Percentiles rank a stretch among this genome's conserved stretches.
Conservation (phyloP, 306 rosid species). For the Leucaena leucocephala region DNA sequence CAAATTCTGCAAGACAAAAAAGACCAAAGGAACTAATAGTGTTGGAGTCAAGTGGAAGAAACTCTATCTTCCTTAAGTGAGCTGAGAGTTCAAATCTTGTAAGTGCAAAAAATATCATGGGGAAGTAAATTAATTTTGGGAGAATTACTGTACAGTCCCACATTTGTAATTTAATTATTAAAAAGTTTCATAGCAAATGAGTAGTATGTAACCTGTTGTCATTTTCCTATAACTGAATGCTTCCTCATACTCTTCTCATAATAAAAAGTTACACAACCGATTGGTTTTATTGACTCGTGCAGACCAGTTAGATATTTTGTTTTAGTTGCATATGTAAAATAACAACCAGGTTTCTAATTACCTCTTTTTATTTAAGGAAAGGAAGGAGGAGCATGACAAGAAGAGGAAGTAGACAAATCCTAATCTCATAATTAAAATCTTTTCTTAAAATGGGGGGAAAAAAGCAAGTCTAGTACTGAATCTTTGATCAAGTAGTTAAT, state of each 20-base stretch:
- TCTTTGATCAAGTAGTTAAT: background rate
- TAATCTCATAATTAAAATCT: background rate
- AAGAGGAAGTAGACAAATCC: background rate
- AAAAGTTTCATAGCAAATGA: too few relatives aligned
- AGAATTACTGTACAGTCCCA: too few relatives aligned
- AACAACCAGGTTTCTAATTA: background rate
- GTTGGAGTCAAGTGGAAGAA: background rate
- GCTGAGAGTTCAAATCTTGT: background rate
- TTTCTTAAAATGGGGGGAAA: too few relatives aligned
- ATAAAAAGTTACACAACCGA: background rate
- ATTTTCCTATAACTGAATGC: background rate
- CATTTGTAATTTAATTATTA: too few relatives aligned
- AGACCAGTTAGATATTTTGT: background rate
- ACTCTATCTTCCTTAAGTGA: background rate
- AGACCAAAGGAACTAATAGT: background rate
- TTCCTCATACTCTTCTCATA: background rate
- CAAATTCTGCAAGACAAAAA: background rate
- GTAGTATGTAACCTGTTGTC: too few relatives aligned
- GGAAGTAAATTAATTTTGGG: background rate
- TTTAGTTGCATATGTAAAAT: background rate
- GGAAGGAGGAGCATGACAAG: background rate
- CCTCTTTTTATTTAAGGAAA: background rate
- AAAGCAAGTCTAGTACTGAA: background rate
- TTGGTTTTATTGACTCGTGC: background rate
- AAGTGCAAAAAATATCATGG: background rate